Percentiles rank a stretch among this genome's conserved stretches.
Conservation (phyloP, 228 moss, liverwort and hornwort genomes). For the Sphagnum fallax region DNA sequence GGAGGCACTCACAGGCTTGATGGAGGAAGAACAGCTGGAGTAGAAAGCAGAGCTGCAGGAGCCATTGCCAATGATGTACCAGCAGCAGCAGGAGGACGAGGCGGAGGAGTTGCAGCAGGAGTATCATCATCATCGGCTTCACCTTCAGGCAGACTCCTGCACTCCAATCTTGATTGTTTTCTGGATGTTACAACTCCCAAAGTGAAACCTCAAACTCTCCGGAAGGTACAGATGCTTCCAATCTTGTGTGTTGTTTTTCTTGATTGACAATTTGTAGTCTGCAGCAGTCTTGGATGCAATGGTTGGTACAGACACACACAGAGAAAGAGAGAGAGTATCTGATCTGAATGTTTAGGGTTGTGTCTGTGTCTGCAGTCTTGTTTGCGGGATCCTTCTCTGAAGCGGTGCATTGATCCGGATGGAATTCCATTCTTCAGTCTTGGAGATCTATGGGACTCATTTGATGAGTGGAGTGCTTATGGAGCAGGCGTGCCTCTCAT, state of each 20-base stretch:
- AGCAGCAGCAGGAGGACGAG: constrained; percentile 8
- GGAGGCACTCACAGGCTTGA: constrained; percentile 6
- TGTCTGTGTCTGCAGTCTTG: constrained; percentile 15
- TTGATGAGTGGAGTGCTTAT: constrained; percentile 61
- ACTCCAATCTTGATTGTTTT: constrained; percentile 41
- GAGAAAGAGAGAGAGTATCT: neutral
- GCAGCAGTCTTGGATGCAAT: no score
- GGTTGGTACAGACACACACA: no score
- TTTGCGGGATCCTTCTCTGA: constrained; percentile 22
- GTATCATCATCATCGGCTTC: constrained; percentile 15
- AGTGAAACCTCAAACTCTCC: constrained; percentile 32
- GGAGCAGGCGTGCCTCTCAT: constrained; percentile 48
- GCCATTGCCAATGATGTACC: no score
- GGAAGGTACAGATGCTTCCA: constrained; percentile 19
- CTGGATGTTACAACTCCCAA: constrained; percentile 36
- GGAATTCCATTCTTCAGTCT: constrained; percentile 29
- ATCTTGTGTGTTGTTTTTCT: no score
- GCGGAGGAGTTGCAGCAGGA: constrained; percentile 23
- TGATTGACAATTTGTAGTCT: no score
- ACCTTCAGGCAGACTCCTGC: constrained; percentile 17
- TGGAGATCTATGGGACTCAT: constrained; percentile 47
- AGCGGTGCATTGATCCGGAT: constrained; percentile 33
- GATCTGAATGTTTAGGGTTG: neutral
- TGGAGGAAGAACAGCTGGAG: constrained; percentile 15
- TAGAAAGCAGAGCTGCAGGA: no score